These are phyloP conservation scores for Tolypocladium inflatum DNA, from an alignment of 2,329 filamentous ascomycete genomes.

Conservation along the genomic window DNA sequence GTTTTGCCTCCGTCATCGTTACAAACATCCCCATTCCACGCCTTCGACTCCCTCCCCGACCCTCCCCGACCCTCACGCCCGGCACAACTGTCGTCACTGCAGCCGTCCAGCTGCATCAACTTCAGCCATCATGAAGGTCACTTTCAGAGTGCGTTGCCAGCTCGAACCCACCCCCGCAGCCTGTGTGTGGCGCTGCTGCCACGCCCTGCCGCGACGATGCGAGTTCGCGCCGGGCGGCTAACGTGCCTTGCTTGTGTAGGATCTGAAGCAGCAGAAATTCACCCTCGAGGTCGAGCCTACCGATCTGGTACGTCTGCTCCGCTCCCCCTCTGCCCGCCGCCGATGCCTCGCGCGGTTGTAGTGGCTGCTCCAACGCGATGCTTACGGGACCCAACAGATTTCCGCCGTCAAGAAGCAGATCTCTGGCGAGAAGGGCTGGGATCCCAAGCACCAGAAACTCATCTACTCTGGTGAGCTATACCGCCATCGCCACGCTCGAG, in stretches of 20 bases:
- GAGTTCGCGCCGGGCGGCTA: not conserved
- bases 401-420: constrained; percentile 90
- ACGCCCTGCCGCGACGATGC: not conserved
- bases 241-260: constrained; percentile 39
- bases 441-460: constrained; percentile 81
- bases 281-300: constrained; percentile 88
- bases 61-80: not conserved
- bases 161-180: not conserved
- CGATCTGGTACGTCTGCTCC: constrained; percentile 64
- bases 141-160: constrained; percentile 46
- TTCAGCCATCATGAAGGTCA: constrained; percentile 56
- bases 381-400: constrained; percentile 46
- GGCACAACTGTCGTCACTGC: not conserved
- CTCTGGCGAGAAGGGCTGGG: constrained; percentile 86
- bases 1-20: constrained; percentile 6
- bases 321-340: constrained; percentile 4
- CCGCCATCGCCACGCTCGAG: constrained; percentile 1
- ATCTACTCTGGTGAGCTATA: constrained; percentile 81
- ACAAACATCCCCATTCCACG: not conserved
- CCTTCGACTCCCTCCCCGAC: not conserved
- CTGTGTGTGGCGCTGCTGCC: not conserved
- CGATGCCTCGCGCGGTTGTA: not conserved
- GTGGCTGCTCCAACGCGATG: not conserved
- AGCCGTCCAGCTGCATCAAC: constrained; percentile 18
- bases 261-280: constrained; percentile 98